Percentiles rank a stretch among this genome's conserved stretches.
These are phyloP conservation scores for Catenaria anguillulae DNA, from an alignment of 371 early-diverging fungal genomes.

Conservation along the genomic window DNA sequence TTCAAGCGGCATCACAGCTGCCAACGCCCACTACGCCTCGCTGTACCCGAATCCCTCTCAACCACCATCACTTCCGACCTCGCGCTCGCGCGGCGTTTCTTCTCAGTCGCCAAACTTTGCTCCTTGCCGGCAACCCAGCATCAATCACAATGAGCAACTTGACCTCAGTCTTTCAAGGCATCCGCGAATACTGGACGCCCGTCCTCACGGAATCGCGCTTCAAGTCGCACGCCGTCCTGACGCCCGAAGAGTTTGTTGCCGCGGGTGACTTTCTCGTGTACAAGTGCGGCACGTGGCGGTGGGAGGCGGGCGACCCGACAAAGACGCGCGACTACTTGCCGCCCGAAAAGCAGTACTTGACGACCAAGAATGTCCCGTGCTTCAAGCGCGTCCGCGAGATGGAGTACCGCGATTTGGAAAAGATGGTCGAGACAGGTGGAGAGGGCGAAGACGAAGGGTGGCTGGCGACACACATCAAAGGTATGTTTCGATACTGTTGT, in stretches of 20 bases:
- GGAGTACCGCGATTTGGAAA: conserved; percentile 55
- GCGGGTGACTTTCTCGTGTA: conserved; percentile 93
- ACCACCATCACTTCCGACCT: too few species aligned
- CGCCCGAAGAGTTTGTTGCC: conserved; percentile 93
- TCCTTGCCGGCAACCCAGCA: background rate
- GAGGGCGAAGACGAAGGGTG: conserved; percentile 44
- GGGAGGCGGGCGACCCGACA: conserved; percentile 66
- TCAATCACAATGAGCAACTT: background rate
- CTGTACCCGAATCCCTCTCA: too few species aligned
- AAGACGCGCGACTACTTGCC: conserved; percentile 83
- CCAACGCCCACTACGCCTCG: too few species aligned
- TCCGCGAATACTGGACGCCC: conserved; percentile 83
- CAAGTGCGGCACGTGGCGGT: conserved; percentile 97
- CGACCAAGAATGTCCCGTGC: conserved; percentile 91
- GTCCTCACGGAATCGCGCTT: conserved; percentile 87
- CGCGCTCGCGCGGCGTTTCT: too few species aligned
- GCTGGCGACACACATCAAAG: conserved; percentile 64
- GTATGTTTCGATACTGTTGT: too few species aligned
- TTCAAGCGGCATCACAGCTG: too few species aligned
- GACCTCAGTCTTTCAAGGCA: conserved; percentile 32
- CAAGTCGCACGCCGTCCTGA: conserved; percentile 79
- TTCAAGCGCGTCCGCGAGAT: conserved; percentile 72
- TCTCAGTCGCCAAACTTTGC: too few species aligned
- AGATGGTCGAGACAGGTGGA: conserved; percentile 26
- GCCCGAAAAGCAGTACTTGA: conserved; percentile 82